A percentile compares a stretch with the other conserved stretches of the same genome.
Evolutionary conservation across 495 filamentous ascomycete genomes (phyloP).

Genomic region (Terfezia boudieri): DNA sequence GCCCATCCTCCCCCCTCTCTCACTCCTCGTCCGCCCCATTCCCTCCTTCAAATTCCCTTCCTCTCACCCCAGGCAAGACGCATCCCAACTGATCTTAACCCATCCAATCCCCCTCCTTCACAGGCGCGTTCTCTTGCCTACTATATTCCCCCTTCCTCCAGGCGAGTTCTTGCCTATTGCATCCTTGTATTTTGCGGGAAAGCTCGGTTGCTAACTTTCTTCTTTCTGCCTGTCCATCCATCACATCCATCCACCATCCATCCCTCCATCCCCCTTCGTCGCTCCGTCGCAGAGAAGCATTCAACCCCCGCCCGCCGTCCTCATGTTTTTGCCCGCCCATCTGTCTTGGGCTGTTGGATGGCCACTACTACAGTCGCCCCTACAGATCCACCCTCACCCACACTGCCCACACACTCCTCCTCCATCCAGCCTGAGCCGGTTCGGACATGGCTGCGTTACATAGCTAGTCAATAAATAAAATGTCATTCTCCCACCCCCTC

Average conservation of each 20-base stretch:
- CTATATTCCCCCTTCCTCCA: not conserved
- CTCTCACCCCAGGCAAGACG: not conserved
- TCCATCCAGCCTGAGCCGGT: not conserved
- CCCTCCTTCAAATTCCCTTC: not conserved
- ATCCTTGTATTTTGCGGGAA: no score
- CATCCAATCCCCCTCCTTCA: no score
- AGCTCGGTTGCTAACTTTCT: not conserved
- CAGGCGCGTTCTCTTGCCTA: not conserved
- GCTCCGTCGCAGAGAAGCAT: not conserved
- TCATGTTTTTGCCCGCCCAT: not conserved
- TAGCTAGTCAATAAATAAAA: not conserved
- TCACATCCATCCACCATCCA: not conserved
- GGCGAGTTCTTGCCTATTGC: not conserved
- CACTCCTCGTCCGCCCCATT: not conserved
- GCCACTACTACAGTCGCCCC: no score
- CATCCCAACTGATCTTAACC: not conserved
- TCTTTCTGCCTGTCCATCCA: not conserved
- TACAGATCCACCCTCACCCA: not conserved
- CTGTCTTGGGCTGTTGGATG: not conserved
- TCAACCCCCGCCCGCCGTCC: not conserved
- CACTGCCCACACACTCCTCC: not conserved
- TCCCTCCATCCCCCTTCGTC: not conserved
- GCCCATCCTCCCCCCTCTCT: not conserved
- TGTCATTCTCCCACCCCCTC: not conserved
- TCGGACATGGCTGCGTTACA: no score